Percentiles rank a stretch among this genome's conserved stretches.
Evolutionary conservation across 2,329 filamentous ascomycete genomes (phyloP).

Genomic region (Penicillium psychrosexuale): DNA sequence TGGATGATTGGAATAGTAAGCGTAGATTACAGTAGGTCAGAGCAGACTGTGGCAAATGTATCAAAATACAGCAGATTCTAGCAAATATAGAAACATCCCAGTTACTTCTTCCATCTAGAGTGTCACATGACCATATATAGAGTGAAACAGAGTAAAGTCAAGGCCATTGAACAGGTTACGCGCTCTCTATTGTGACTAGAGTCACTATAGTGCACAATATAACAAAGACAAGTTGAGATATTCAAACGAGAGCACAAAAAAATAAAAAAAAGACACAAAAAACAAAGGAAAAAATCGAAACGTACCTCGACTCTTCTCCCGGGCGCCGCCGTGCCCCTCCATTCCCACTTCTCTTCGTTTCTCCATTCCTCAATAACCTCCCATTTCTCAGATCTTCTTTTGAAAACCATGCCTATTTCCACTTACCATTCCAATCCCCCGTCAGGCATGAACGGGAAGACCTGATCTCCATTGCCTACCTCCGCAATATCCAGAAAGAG

Average conservation of each 20-base stretch:
- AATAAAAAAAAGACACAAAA: not conserved
- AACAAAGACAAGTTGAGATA: not conserved
- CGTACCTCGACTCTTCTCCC: constrained; percentile 11
- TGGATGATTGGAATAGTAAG: not conserved
- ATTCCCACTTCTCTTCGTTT: constrained; percentile 16
- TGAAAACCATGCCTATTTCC: constrained; percentile 39
- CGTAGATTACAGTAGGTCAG: not conserved
- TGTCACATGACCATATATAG: constrained; percentile 12
- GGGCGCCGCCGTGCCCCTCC: constrained; percentile 33
- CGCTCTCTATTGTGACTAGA: not conserved
- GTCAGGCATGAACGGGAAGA: constrained; percentile 48
- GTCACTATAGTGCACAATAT: not conserved
- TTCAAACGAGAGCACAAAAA: not conserved
- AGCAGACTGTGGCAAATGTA: not conserved
- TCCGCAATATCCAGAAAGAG: constrained; percentile 14
- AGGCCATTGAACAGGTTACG: not conserved
- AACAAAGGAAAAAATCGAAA: not conserved
- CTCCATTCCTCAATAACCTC: constrained; percentile 21
- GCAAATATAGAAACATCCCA: not conserved
- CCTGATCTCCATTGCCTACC: constrained; percentile 26
- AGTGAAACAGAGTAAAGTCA: not conserved
- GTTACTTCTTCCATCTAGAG: not conserved
- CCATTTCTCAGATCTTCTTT: constrained; percentile 24
- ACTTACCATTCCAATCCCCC: constrained; percentile 37
- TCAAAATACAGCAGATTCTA: not conserved